These are phyloP conservation scores for Termitomyces sp. DNA, from an alignment of 768 basidiomycete species.

Conservation along the genomic window DNA sequence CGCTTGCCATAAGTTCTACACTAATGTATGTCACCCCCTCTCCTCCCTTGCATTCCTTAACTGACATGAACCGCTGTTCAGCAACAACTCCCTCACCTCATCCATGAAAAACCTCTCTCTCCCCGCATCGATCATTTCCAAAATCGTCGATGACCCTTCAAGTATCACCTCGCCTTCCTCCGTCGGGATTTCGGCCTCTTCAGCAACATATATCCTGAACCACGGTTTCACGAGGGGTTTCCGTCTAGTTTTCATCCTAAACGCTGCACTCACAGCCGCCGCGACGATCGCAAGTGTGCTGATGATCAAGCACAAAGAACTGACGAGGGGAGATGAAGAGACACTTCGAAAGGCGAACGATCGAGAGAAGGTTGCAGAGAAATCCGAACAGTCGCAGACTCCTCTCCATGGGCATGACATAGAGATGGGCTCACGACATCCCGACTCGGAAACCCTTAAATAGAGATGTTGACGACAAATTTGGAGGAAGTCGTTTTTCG, in stretches of 20 bases:
- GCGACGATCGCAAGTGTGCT: constrained; percentile 50
- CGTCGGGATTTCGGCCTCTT: constrained; percentile 28
- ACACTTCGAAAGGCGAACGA: constrained; percentile 27
- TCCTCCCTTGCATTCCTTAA: neutral
- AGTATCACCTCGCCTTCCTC: constrained; percentile 23
- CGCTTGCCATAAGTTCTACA: constrained; percentile 56
- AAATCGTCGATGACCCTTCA: constrained; percentile 45
- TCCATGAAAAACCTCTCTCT: constrained; percentile 34
- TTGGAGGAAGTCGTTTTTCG: too few species aligned
- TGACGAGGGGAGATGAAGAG: constrained; percentile 54
- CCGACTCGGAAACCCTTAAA: neutral
- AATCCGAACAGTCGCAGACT: neutral
- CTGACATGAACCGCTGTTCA: constrained; percentile 5
- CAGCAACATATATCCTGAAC: constrained; percentile 36
- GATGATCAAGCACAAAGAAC: constrained; percentile 58
- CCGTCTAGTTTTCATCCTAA: constrained; percentile 52
- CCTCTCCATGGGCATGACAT: neutral
- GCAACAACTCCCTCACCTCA: constrained; percentile 43
- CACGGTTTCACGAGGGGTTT: constrained; percentile 55
- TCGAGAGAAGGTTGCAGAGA: neutral
- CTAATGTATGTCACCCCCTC: constrained; percentile 35
- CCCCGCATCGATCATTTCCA: constrained; percentile 29
- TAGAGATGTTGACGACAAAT: too few species aligned
- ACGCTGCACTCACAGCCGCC: constrained; percentile 46
- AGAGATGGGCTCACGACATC: neutral